Conservation (phyloP, 208 protist genomes). For the Phytomonas sp. region DNA sequence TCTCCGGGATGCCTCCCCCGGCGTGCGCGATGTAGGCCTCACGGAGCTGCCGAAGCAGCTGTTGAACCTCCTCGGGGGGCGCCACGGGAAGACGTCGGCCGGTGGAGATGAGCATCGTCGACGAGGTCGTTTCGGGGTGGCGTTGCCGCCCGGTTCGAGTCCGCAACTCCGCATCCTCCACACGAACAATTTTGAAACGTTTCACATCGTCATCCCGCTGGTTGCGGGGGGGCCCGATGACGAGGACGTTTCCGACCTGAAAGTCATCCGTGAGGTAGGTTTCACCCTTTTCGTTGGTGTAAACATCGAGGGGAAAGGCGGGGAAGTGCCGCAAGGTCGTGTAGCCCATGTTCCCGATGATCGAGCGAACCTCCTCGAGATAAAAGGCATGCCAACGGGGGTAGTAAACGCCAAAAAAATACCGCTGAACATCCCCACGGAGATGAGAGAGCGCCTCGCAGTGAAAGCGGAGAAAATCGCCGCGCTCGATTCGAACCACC, state of each 20-base stretch:
- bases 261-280: slow-evolving; percentile 85
- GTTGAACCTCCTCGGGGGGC: slow-evolving; percentile 31
- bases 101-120: slow-evolving; percentile 10
- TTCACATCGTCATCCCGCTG: slow-evolving; percentile 74
- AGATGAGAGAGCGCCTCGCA: slow-evolving; percentile 66
- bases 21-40: slow-evolving; percentile 72
- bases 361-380: slow-evolving; percentile 79
- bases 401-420: slow-evolving; percentile 88
- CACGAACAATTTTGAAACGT: slow-evolving; percentile 73
- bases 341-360: slow-evolving; percentile 79
- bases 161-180: slow-evolving; percentile 59
- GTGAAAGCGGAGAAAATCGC: slow-evolving; percentile 77
- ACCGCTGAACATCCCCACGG: slow-evolving; percentile 62
- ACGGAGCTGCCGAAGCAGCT: slow-evolving; percentile 44
- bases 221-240: slow-evolving; percentile 65
- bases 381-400: slow-evolving; percentile 87
- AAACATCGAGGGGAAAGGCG: slow-evolving; percentile 78
- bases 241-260: slow-evolving; percentile 54
- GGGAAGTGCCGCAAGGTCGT: slow-evolving; percentile 63
- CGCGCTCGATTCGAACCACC: slow-evolving; percentile 63
- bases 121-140: slow-evolving; percentile 5
- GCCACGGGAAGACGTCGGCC: slow-evolving; percentile 30
- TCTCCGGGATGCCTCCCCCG: slow-evolving; percentile 79
- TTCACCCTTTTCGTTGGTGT: slow-evolving; percentile 53
- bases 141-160: slow-evolving; percentile 25